Evolutionary conservation across 1,284 basidiomycete genomes (phyloP).

Genomic region (Neolentinus lepideus): DNA sequence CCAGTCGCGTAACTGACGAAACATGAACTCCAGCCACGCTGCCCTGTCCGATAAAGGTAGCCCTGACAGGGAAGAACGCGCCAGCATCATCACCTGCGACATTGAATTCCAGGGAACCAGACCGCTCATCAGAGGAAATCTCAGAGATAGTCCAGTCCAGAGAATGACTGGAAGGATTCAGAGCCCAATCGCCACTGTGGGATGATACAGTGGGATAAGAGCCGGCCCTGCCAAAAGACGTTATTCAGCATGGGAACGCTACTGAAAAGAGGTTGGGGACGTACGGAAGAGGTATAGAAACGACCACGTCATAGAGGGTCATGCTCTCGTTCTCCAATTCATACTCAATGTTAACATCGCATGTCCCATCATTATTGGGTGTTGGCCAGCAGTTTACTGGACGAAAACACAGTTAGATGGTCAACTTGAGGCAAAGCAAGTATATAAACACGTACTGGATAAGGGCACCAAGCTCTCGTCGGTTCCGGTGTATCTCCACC

Average conservation of each 20-base stretch:
- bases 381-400: constrained; percentile 96
- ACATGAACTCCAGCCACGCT: constrained; percentile 71
- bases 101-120: constrained; percentile 84
- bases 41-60: constrained; percentile 76
- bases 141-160: constrained; percentile 79
- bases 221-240: constrained; percentile 43
- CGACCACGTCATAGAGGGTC: constrained; percentile 77
- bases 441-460: constrained; percentile 58
- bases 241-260: neutral
- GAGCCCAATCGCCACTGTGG: constrained; percentile 72
- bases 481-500: constrained; percentile 88
- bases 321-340: constrained; percentile 86
- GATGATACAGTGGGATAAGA: constrained; percentile 83
- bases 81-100: constrained; percentile 79
- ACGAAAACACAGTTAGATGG: constrained; percentile 3
- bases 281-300: constrained; percentile 89
- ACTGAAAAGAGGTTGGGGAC: constrained; percentile 18
- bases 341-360: constrained; percentile 95
- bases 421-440: constrained; percentile 5
- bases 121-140: constrained; percentile 53
- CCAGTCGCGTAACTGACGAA: constrained; percentile 47
- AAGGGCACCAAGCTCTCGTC: constrained; percentile 91
- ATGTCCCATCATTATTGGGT: constrained; percentile 82
- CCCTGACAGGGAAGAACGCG: constrained; percentile 89
- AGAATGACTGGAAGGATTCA: constrained; percentile 73